A percentile compares a stretch with the other conserved stretches of the same genome.
These are phyloP conservation scores for Fusarium albosuccineum DNA, from an alignment of 2,329 filamentous ascomycete species.

Conservation along the genomic window DNA sequence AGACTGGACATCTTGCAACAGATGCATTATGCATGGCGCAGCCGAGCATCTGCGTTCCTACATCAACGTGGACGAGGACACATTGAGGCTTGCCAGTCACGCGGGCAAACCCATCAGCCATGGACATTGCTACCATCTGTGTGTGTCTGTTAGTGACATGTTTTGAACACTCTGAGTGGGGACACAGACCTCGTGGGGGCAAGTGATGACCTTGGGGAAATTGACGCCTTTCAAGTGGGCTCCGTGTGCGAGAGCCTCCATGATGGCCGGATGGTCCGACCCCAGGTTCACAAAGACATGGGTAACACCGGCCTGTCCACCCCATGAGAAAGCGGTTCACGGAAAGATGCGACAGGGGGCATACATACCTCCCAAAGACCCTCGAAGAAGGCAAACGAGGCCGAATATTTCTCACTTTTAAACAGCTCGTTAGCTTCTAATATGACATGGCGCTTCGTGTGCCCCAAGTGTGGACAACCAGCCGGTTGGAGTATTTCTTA, in stretches of 20 bases:
- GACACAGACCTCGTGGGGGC: conserved; percentile 9
- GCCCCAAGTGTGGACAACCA: not conserved
- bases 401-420: conserved; percentile 65
- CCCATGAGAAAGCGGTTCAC: not conserved
- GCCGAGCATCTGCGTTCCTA: conserved; percentile 81
- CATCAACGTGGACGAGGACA: conserved; percentile 84
- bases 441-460: not conserved
- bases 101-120: conserved; percentile 83
- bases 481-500: not conserved
- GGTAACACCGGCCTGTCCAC: conserved; percentile 61
- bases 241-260: conserved; percentile 83
- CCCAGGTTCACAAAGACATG: conserved; percentile 74
- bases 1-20: conserved; percentile 77
- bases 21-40: conserved; percentile 84
- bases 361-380: conserved; percentile 71
- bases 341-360: not conserved
- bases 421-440: not conserved
- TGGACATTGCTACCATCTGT: conserved; percentile 84
- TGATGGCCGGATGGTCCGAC: conserved; percentile 78
- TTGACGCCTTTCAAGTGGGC: conserved; percentile 52
- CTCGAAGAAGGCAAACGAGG: conserved; percentile 85
- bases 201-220: conserved; percentile 15
- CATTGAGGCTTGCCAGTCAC: conserved; percentile 78
- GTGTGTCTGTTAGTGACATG: not conserved
- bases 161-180: too few relatives aligned